Evolutionary conservation across 2,329 filamentous ascomycete species (phyloP).

Genomic region (Boeremia exigua): DNA sequence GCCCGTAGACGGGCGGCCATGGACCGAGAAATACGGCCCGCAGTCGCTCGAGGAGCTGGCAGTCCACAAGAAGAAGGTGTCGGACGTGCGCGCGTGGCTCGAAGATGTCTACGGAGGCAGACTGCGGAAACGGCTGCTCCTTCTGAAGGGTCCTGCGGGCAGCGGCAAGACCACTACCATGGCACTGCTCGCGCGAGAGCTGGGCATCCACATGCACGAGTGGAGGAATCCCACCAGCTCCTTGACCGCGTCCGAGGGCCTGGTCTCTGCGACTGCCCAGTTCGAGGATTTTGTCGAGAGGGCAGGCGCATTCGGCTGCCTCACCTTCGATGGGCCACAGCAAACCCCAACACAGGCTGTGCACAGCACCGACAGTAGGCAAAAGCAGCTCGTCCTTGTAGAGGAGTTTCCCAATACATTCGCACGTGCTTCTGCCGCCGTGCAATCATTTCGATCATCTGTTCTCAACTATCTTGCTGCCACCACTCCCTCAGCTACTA

Average conservation of each 20-base stretch:
- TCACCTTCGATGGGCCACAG: conserved; percentile 57
- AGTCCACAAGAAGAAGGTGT: conserved; percentile 93
- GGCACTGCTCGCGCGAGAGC: conserved; percentile 74
- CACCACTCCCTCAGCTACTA: conserved; percentile 64
- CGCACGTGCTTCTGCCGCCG: conserved; percentile 50
- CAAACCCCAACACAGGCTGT: conserved; percentile 18
- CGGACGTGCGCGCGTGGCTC: conserved; percentile 84
- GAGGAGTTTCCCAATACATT: conserved; percentile 61
- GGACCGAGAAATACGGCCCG: conserved; percentile 86
- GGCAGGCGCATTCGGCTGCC: conserved; percentile 77
- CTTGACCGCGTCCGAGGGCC: conserved; percentile 65
- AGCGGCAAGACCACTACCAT: conserved; percentile 92
- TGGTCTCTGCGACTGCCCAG: conserved; percentile 74
- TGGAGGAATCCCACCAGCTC: conserved; percentile 84
- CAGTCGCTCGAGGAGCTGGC: conserved; percentile 79
- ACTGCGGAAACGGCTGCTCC: conserved; percentile 70
- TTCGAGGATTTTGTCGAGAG: conserved; percentile 92
- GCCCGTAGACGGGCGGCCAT: conserved; percentile 71
- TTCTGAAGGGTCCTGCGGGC: conserved; percentile 89
- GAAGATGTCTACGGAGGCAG: conserved; percentile 71
- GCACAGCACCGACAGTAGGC: conserved; percentile 24
- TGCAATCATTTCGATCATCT: conserved; percentile 69
- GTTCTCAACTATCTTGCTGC: conserved; percentile 77
- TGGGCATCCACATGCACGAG: conserved; percentile 80
- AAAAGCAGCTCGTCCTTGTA: conserved; percentile 54